Base-by-base conservation (phyloP, 371 early-diverging fungal genomes). In the Actinomortierella ambigua region DNA sequence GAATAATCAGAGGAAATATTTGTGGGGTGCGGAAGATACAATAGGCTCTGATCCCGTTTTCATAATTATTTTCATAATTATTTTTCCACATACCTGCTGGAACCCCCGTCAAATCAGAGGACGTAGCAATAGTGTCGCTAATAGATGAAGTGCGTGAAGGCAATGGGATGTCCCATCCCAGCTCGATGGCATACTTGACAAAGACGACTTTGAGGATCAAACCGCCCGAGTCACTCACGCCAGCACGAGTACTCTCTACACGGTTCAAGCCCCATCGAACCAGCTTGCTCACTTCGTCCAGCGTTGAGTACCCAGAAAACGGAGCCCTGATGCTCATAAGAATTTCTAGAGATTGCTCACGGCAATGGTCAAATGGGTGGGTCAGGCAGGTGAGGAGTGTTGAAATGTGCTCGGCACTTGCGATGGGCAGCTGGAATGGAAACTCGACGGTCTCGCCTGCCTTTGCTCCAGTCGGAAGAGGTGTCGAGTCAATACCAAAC, bases 221-320 rank as follows among this genome's bases (percentile, higher is more conserved):
- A 13, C 92, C 92, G 22, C 94, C 96, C 65, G 89, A 86, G 51
- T 93, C 93, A 65, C 93, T 90, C 67, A 94, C 93, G 23, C 86
- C 86, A 6, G 93, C 90, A 24, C 92, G 77, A 2, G 89, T 87
- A 65, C 90, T 91, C 40, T 75, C 81, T 18, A 90, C 80, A 55
- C 84, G 77, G 51, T 78, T 76, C 49, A 91, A 56, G 8, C 88
- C 91, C 80, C 88, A 88, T 66, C 81, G 80, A 3, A 92, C 73
- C 61, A 92, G 63, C 9, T 82, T 61, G 42, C 85, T 82, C 1
- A 83, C 85, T 27, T 79, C 69, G 2, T 69, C 75, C 29, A 60
- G 63, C 1, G 70, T 56, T 24, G 76, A 77, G 26, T 82, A 79
- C 1, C 86, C 87, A 18, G 84, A 81, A 28, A 87, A 76, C 3